Base-by-base conservation (phyloP, 2,329 filamentous ascomycete species). In the Daldinia sp. region DNA sequence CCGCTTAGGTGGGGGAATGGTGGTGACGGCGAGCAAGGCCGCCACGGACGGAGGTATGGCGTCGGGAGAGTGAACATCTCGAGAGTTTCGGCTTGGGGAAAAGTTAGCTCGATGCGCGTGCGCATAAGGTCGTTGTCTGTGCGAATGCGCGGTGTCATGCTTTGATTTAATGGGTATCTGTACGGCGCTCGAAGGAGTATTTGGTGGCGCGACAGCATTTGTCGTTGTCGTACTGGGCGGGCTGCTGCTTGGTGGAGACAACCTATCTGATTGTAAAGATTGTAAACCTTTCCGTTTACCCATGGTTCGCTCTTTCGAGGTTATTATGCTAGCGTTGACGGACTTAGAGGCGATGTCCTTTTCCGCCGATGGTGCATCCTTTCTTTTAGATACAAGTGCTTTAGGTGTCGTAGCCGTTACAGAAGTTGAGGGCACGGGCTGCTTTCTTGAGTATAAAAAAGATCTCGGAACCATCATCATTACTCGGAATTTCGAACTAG, bases 21-120 rank as follows among this genome's bases (percentile, higher is more conserved):
- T 85, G 33, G 89, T 91, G 60, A 89, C 82, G 35, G 89, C 89
- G 37, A 91, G 81, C 30, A 91, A 80, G 12, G 87, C 87, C 5
- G 87, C 87, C 30, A 90, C 84, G 0, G 88, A 89, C 0, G 88
- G 84, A 4, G 88, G 85, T 23, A 90, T 81, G 15, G 83, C 80
- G 64, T 88, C 86, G 5, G 86, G 83, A 1, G 84, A 84, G 74
- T 86, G 84, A 1, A 81, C 77, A 60, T 85, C 82, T 65, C 78
- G 80, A 7, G 78, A 77, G 44, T 78, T 78, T 41, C 76, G 78
- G 46, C 62, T 73, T 9, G 76, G 70, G 23, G 75, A 76, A 42
- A 78, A 78, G 58, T 78, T 78, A 48, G 80, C 79, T 56, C 76
- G 74, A 30, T 68, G 68, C 26, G 69, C 26, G 56, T 82, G 79